Conservation (phyloP, 306 rosid genomes). For the Argentina anserina region DNA sequence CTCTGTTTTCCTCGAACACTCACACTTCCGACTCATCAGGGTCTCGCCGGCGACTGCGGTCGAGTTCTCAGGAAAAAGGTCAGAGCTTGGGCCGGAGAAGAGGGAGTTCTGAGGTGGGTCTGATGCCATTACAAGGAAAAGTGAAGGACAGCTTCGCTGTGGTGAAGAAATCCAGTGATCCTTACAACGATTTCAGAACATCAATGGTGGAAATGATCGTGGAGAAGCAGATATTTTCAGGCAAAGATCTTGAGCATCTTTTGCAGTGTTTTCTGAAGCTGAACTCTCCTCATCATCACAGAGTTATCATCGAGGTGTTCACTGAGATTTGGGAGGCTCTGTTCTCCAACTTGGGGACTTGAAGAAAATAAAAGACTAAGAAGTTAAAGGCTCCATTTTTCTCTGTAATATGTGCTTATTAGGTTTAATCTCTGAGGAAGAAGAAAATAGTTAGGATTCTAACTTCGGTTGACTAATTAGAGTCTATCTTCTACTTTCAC, state of each 20-base stretch:
- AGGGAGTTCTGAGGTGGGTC: conserved; percentile 43
- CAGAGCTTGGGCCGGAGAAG: conserved; percentile 12
- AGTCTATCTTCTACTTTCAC: conserved; percentile 28
- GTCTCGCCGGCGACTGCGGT: conserved; percentile 33
- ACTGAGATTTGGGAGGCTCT: conserved; percentile 91
- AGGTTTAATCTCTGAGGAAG: neutral
- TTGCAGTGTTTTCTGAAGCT: conserved; percentile 81
- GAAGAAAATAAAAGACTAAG: conserved; percentile 18
- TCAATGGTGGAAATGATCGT: conserved; percentile 97
- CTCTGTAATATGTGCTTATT: conserved; percentile 6
- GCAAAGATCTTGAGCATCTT: conserved; percentile 69
- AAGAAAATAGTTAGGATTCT: conserved; percentile 25
- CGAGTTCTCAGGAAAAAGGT: conserved; percentile 22
- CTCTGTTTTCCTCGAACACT: conserved; percentile 72
- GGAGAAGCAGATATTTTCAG: conserved; percentile 81
- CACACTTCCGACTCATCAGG: conserved; percentile 73
- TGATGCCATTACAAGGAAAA: conserved; percentile 58
- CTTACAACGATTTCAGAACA: conserved; percentile 78
- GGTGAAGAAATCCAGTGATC: conserved; percentile 90
- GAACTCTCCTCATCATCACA: conserved; percentile 69
- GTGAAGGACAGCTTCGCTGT: conserved; percentile 86
- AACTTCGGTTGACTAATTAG: conserved; percentile 35
- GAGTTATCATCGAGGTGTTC: conserved; percentile 76
- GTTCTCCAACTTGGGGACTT: conserved; percentile 62
- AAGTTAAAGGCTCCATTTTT: conserved; percentile 21